These are phyloP conservation scores for Monosporozyma siamensis DNA, from an alignment of 805 yeast genomes.

Conservation along the genomic window DNA sequence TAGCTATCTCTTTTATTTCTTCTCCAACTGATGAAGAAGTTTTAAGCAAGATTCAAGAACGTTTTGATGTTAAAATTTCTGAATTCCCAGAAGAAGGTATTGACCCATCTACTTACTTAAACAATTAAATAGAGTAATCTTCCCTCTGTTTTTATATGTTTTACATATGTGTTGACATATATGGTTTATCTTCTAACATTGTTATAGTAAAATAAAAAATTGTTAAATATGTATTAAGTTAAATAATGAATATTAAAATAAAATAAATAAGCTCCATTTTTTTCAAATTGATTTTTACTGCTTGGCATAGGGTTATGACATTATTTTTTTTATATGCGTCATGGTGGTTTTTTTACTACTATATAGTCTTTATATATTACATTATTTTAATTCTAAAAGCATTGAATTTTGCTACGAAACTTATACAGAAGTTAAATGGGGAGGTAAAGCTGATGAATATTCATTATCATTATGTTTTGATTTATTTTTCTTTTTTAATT, in stretches of 20 bases:
- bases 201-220: background rate
- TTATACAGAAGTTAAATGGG: background rate
- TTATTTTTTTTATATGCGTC: no score
- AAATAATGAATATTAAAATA: background rate
- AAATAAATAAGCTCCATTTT: background rate
- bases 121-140: slow-evolving; percentile 54
- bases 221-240: background rate
- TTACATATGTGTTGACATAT: no score
- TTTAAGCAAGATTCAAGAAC: slow-evolving; percentile 84
- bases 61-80: slow-evolving; percentile 91
- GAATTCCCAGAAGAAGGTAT: slow-evolving; percentile 98
- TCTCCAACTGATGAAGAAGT: slow-evolving; percentile 83
- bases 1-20: slow-evolving; percentile 84
- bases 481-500: slow-evolving; percentile 7
- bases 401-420: background rate
- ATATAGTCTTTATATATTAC: background rate
- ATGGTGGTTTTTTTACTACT: background rate
- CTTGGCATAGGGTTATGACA: no score
- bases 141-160: no score
- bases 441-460: background rate
- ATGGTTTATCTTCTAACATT: background rate
- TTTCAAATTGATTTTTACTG: background rate
- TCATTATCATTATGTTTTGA: no score
- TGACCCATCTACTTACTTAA: slow-evolving; percentile 96
- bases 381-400: background rate